Base-by-base conservation (phyloP, 441 rosid species). In the Erysimum cheiri region DNA sequence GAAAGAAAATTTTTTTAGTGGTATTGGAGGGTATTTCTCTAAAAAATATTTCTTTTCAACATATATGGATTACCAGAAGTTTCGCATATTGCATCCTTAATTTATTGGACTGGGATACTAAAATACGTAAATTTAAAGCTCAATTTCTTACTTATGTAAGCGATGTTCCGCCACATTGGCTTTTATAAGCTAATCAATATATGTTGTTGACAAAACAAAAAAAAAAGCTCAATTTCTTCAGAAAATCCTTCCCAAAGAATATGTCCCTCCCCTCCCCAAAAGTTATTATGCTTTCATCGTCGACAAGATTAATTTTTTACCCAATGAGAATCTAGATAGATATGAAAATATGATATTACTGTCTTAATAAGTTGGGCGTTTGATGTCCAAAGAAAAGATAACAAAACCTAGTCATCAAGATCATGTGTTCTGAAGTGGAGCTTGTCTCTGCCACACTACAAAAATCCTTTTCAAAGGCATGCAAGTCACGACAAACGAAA, bases 321-420 rank as follows among this genome's bases (percentile, higher is more conserved):
- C 53, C 61, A 49, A 14, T 9, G 54, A 55, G 44, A 68, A 67
- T 74, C 36, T 67, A 59, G 11, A 66, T 59, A 59, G 62, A 66
- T 69, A 60, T n/a, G 28, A 41, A 32, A 35, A 8, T 6, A 13
- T 48, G 64, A 64, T 64, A 36, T 14, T 57, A 26, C 28, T 26
- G 36, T 61, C 52, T 53, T 17, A n/a, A 44, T 58, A 59, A 35
- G 60, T 70, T 63, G 67, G 53, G 62, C 49, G 64, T 56, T 15
- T 57, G 67, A 70, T 64, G 71, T 76, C 79, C 79, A 76, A 76
- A 50, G 44, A 70, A 76, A 76, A 58, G 67, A 76, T 75, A 70
- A 76, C 75, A 76, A 76, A 70, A 64, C 71, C 49, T 63, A 63
- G 68, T 68, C 74, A 54, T 47, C 65, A 75, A 39, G 74, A 69